Conservation (phyloP, 257 asterid species). For the Solanum sitiens region DNA sequence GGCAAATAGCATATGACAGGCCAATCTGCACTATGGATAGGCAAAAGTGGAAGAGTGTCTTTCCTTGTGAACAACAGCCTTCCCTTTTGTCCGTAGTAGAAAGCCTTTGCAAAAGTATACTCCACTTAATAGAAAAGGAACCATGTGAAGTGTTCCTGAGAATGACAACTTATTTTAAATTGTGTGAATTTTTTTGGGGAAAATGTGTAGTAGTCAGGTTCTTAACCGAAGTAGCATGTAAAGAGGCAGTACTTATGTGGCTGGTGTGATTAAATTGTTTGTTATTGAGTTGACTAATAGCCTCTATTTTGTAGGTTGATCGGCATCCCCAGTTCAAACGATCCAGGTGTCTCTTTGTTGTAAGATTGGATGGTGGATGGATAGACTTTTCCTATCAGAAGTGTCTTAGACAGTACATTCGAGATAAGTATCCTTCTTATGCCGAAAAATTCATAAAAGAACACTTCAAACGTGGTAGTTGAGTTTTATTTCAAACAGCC, state of each 20-base stretch:
- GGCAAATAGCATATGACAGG: not conserved
- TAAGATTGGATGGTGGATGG: constrained; percentile 90
- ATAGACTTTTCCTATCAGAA: constrained; percentile 97
- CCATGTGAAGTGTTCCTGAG: not conserved
- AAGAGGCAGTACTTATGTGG: not conserved
- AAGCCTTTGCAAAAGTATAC: not conserved
- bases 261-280: not conserved
- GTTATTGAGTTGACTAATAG: not conserved
- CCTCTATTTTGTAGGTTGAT: constrained; percentile 51
- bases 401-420: constrained; percentile 66
- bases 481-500: constrained; percentile 3
- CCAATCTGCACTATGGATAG: not conserved
- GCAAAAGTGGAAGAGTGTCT: not conserved
- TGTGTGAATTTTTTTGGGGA: not conserved
- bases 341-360: constrained; percentile 93
- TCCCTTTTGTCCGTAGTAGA: not conserved
- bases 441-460: constrained; percentile 64
- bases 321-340: constrained; percentile 75
- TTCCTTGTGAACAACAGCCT: not conserved
- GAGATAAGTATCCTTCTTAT: constrained; percentile 61
- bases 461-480: constrained; percentile 67
- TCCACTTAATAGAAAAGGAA: not conserved
- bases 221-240: not conserved
- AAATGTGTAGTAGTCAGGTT: not conserved
- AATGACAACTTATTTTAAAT: not conserved